Conservation (phyloP, 1,284 basidiomycete species). For the Trichosporon sp. region DNA sequence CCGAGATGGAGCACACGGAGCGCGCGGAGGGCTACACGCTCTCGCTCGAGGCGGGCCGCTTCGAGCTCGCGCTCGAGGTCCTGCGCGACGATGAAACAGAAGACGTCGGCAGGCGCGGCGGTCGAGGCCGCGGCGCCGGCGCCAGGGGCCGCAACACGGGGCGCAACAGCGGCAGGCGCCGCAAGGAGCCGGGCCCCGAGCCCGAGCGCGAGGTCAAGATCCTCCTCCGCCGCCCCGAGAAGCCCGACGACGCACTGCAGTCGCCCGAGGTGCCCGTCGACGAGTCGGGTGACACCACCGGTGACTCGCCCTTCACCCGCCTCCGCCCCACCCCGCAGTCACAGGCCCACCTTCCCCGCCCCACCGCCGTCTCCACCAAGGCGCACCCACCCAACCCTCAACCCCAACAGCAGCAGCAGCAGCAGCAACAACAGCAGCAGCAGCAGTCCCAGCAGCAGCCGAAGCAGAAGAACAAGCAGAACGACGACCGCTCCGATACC, state of each 20-base stretch:
- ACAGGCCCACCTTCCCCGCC: background rate
- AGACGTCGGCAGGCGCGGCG: constrained; percentile 13
- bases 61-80: constrained; percentile 40
- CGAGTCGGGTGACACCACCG: background rate
- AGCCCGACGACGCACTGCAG: background rate
- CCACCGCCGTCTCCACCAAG: background rate
- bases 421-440: background rate
- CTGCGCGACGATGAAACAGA: constrained; percentile 43
- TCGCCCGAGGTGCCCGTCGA: background rate
- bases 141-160: constrained; percentile 7
- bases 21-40: constrained; percentile 42
- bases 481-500: constrained; percentile 2
- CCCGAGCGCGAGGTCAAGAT: constrained; percentile 38
- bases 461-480: background rate
- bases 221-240: constrained; percentile 36
- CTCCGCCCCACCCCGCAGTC: background rate
- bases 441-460: background rate
- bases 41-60: constrained; percentile 41
- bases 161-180: constrained; percentile 5
- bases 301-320: background rate
- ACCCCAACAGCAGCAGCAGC: background rate
- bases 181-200: constrained; percentile 15
- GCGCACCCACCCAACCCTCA: background rate
- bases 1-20: constrained; percentile 21
- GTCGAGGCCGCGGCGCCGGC: constrained; percentile 12